Base-by-base conservation (phyloP, 345 rosid genomes). In the Melaleuca alternifolia region DNA sequence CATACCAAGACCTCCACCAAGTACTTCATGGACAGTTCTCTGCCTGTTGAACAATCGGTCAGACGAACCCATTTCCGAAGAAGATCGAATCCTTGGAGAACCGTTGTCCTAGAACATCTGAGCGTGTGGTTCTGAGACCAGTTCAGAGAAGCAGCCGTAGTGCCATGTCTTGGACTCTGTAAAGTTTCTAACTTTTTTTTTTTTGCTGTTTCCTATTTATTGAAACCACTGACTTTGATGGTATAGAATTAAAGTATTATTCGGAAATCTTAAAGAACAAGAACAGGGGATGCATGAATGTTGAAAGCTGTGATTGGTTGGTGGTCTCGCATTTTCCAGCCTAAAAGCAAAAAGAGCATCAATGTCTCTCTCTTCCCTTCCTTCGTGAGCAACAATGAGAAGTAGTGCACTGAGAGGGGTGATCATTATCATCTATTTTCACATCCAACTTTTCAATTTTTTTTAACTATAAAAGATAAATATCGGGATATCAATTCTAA, bases 1-100 rank as follows among this genome's bases (percentile, higher is more conserved):
- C 94, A 90, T 87, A 97, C 99, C 92, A 87, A 92, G 90, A 86
- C 96, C 95, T 57, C 96, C 96, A 82, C 99, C 99, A 16, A 98
- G 93, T 89, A 96, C 91, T 90, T 96, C 94, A 90, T 95, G 96
- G 86, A 96, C 82, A 85, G 91, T 94, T 89, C 87, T 93, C 48
- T 93, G 93, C 92, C 98, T 88, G 85, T 90, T 91, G 86, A 95
- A 95, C 92, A 95, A 85, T 65, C 91, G 94, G 87, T 89, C 90
- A 10, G 92, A 85, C 28, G 95, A 90, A 86, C 91, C 95, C 99
- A 96, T 98, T 89, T 85, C 33, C 85, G 62, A 77, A 28, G 52
- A 90, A 54, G 84, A 84, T 61, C 71, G 83, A 37, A 81, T 37
- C 23, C 48, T 37, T 18, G 81, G 89, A 77, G 62, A 61, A 46